Percentiles rank a stretch among this genome's conserved stretches.
These are phyloP conservation scores for Stevia rebaudiana DNA, from an alignment of 140 eudicot genomes.

Conservation along the genomic window DNA sequence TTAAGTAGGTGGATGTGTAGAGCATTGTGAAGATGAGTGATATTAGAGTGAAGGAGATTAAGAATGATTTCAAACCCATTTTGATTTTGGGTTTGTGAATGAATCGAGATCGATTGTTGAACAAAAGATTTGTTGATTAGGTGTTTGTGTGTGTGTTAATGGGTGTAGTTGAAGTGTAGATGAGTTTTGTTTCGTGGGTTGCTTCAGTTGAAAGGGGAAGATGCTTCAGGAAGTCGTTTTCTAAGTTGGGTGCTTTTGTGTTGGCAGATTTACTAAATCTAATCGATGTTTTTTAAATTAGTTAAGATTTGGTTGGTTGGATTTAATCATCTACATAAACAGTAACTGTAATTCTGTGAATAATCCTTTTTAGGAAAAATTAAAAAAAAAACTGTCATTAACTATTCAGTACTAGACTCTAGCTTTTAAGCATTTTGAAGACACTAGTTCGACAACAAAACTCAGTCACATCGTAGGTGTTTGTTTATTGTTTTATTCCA, in stretches of 20 bases:
- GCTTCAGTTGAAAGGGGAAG: slow-evolving; percentile 30
- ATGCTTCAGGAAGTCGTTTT: slow-evolving; percentile 3
- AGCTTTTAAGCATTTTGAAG: no score
- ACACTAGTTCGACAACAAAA: no score
- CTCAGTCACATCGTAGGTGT: no score
- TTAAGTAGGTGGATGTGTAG: slow-evolving; percentile 47
- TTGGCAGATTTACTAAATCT: background rate
- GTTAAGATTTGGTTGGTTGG: no score
- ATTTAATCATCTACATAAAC: no score
- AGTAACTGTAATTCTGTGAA: no score
- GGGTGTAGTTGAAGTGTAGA: slow-evolving; percentile 25
- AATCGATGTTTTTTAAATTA: background rate
- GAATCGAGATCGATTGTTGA: no score
- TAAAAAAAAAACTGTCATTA: no score
- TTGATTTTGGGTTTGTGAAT: background rate
- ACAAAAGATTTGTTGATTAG: background rate
- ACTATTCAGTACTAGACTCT: no score
- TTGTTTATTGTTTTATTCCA: no score
- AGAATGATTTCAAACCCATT: slow-evolving; percentile 45
- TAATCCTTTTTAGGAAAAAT: no score
- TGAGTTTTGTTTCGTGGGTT: slow-evolving; percentile 27
- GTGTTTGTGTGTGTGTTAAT: background rate
- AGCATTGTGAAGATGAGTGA: slow-evolving; percentile 42
- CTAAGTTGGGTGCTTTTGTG: slow-evolving; percentile 11
- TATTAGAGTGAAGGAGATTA: slow-evolving; percentile 45